Percentiles rank a stretch among this genome's conserved stretches.
These are phyloP conservation scores for Eruca vesicaria DNA, from an alignment of 441 rosid species.

Conservation along the genomic window DNA sequence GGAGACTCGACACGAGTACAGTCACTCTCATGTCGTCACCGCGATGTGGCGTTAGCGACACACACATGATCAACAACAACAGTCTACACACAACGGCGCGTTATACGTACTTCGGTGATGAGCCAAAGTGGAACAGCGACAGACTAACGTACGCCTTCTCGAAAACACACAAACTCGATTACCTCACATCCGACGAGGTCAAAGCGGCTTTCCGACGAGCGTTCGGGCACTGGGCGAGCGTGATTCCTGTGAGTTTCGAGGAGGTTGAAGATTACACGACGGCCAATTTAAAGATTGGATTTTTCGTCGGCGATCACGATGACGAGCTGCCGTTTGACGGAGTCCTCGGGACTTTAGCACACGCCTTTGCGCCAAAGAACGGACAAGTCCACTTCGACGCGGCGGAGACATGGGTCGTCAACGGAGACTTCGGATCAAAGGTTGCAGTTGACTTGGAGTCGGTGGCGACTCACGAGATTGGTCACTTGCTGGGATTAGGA, in stretches of 20 bases:
- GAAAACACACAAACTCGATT: slow-evolving; percentile 44
- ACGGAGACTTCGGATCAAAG: slow-evolving; percentile 44
- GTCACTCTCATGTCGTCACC: slow-evolving; percentile 63
- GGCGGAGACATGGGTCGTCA: slow-evolving; percentile 74
- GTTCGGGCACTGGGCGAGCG: slow-evolving; percentile 69
- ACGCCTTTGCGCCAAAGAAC: slow-evolving; percentile 79
- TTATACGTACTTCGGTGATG: slow-evolving; percentile 63
- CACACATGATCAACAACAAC: slow-evolving; percentile 11
- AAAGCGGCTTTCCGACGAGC: slow-evolving; percentile 49
- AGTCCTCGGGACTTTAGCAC: slow-evolving; percentile 71
- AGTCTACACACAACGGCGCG: slow-evolving; percentile 42
- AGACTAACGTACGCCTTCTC: slow-evolving; percentile 66
- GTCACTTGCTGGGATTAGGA: slow-evolving; percentile 81
- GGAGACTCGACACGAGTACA: slow-evolving; percentile 62
- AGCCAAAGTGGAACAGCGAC: slow-evolving; percentile 59
- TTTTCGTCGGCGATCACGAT: slow-evolving; percentile 62
- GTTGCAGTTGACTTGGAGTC: slow-evolving; percentile 83
- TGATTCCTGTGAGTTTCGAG: slow-evolving; percentile 60
- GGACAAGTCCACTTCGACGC: slow-evolving; percentile 82
- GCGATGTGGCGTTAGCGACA: slow-evolving; percentile 73
- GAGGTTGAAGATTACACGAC: slow-evolving; percentile 41
- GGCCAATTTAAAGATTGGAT: slow-evolving; percentile 69
- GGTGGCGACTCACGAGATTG: slow-evolving; percentile 93
- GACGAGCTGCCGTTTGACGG: slow-evolving; percentile 87
- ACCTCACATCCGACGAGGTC: slow-evolving; percentile 43